A percentile compares a stretch with the other conserved stretches of the same genome.
phyloP scores from a whole-genome alignment of 108 stramenopile species.

The Cyclotella cryptica region DNA sequence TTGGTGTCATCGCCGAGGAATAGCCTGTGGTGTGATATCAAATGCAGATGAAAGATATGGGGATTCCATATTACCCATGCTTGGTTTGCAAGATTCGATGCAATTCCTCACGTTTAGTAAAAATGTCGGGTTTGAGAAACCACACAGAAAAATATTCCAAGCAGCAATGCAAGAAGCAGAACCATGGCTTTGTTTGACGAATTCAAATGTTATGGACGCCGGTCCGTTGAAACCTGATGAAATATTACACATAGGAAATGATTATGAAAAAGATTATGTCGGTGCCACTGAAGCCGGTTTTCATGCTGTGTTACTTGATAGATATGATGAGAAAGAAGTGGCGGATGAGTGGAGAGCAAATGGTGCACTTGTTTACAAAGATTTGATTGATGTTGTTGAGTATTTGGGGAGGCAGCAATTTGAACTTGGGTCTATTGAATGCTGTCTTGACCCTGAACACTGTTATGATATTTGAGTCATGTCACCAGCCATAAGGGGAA shows the following conservation, averaged over 20 bases:
- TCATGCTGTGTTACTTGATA: slow-evolving; percentile 67
- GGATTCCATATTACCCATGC: slow-evolving; percentile 76
- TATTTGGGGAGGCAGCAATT: slow-evolving; percentile 54
- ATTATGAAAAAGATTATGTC: slow-evolving; percentile 73
- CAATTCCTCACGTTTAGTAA: slow-evolving; percentile 72
- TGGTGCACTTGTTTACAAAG: slow-evolving; percentile 69
- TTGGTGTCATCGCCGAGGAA: slow-evolving; percentile 60
- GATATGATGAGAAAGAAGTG: slow-evolving; percentile 66
- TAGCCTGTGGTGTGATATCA: slow-evolving; percentile 71
- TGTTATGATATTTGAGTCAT: not conserved
- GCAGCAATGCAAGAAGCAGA: slow-evolving; percentile 63
- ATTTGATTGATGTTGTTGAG: slow-evolving; percentile 80
- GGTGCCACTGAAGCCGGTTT: slow-evolving; percentile 70
- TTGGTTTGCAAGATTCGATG: slow-evolving; percentile 70
- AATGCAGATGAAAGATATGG: slow-evolving; percentile 85
- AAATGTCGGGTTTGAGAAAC: slow-evolving; percentile 72
- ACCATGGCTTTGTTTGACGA: slow-evolving; percentile 43
- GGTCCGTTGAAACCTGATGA: slow-evolving; percentile 42
- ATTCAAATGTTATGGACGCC: not conserved
- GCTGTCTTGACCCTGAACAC: slow-evolving; percentile 8
- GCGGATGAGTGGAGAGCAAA: slow-evolving; percentile 67
- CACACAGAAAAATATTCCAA: slow-evolving; percentile 54
- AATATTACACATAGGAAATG: slow-evolving; percentile 70
- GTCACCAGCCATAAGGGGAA: too few relatives aligned
- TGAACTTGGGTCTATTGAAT: slow-evolving; percentile 30